phyloP scores from a whole-genome alignment of 257 asterid genomes.

The Fraxinus quadrangulata region DNA sequence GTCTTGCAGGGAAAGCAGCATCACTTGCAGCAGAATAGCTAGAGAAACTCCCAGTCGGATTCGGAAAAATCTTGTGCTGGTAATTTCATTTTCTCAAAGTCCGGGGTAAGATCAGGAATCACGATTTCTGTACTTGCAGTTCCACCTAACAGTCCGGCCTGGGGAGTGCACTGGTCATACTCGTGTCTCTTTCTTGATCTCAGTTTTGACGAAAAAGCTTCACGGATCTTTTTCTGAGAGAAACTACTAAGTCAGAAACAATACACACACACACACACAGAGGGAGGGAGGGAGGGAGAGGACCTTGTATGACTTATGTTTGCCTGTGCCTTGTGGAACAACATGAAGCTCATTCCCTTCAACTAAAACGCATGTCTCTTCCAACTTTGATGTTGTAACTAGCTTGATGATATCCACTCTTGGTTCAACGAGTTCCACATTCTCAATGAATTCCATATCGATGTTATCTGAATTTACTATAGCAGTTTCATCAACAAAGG shows the following conservation, averaged over 20 bases:
- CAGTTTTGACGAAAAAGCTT: constrained; percentile 53
- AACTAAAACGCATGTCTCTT: constrained; percentile 67
- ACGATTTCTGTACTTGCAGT: constrained; percentile 1
- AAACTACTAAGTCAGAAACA: constrained; percentile 7
- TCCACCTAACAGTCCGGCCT: constrained; percentile 12
- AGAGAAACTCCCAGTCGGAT: constrained; percentile 53
- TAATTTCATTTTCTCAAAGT: constrained; percentile 3
- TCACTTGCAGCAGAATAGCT: constrained; percentile 5
- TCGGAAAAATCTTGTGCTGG: constrained; percentile 25
- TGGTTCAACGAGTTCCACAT: constrained; percentile 24
- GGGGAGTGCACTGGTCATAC: background rate
- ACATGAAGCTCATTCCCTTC: constrained; percentile 43
- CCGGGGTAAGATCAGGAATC: constrained; percentile 6
- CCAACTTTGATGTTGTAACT: constrained; percentile 38
- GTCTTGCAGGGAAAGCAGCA: background rate
- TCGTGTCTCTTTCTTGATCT: constrained; percentile 41
- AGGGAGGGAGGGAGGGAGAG: constrained; percentile 9
- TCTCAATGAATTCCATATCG: constrained; percentile 36
- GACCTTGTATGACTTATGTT: constrained; percentile 75
- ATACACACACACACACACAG: background rate
- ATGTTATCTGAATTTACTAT: constrained; percentile 38
- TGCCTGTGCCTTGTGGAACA: constrained; percentile 35
- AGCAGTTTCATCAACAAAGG: background rate
- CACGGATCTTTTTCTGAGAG: constrained; percentile 57
- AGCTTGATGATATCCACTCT: constrained; percentile 33